phyloP scores from a whole-genome alignment of 1,284 basidiomycete species.

The Inonotus obliquus region DNA sequence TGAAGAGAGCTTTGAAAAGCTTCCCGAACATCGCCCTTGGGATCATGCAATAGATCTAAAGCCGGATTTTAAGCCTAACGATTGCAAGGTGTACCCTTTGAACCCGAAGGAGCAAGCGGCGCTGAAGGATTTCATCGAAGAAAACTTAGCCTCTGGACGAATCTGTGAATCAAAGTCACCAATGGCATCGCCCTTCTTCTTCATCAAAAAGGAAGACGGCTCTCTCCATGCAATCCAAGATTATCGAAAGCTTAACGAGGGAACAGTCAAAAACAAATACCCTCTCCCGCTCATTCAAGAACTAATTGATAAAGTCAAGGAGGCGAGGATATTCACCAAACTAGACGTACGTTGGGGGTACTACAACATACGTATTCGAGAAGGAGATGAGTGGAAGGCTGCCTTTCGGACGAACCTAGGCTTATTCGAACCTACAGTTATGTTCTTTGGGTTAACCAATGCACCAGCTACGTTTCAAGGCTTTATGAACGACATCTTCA shows the following conservation, averaged over 20 bases:
- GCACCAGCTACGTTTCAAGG: slow-evolving; percentile 32
- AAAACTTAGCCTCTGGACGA: neutral
- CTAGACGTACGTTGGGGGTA: slow-evolving; percentile 30
- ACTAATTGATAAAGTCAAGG: slow-evolving; percentile 28
- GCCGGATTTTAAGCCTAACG: neutral
- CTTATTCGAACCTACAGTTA: slow-evolving; percentile 29
- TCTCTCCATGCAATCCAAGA: slow-evolving; percentile 26
- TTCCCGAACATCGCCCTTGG: too few relatives aligned
- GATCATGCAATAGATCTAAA: too few relatives aligned
- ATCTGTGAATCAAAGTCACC: neutral
- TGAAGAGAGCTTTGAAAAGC: too few relatives aligned
- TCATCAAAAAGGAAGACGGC: neutral
- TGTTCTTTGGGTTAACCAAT: slow-evolving; percentile 36
- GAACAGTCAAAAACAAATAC: slow-evolving; percentile 34
- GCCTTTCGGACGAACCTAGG: slow-evolving; percentile 29
- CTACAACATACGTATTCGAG: slow-evolving; percentile 21
- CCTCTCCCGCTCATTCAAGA: slow-evolving; percentile 34
- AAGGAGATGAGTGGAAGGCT: slow-evolving; percentile 32
- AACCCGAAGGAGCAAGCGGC: neutral
- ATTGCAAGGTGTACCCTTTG: neutral
- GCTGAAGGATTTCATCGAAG: neutral
- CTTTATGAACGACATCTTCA: neutral
- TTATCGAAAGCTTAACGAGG: slow-evolving; percentile 33
- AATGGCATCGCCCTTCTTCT: neutral
- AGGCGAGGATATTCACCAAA: slow-evolving; percentile 33